Base-by-base conservation (phyloP, 2,329 filamentous ascomycete species). In the Dactylellina parvicollis region DNA sequence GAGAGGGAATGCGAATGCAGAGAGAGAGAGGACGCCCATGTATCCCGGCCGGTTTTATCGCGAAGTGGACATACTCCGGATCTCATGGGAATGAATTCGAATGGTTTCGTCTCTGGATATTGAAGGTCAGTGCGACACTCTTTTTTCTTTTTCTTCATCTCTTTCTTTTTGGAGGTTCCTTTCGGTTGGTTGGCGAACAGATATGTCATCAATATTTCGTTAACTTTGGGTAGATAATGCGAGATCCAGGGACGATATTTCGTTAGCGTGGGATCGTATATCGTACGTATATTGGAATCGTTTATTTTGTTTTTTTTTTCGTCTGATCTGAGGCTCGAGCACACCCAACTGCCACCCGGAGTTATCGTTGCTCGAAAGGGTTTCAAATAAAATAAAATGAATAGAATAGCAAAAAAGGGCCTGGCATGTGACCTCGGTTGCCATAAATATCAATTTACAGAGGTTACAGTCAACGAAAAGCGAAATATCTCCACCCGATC, bases 251-350 rank as follows among this genome's bases (percentile, higher is more conserved):
- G 7, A 16, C 14, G 9, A 16, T 14, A 14, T 8, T n/a, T 42
- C 9, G 40, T 12, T 54, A 54, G 49, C 30, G 30, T 30, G 49
- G 49, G 34, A 38, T 38, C 34, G 12, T 9, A 9, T 32, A 32
- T 32, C 12, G 12, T 38, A 14, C 34, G 10, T 38, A n/a, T n/a
- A 14, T 7, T 24, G 16, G 34, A 40, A 24, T 7, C 3, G 20
- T 36, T n/a, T 40, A 8, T 20, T 16, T 47, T 18, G 20, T 24
- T 52, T 59, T 12, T 5, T 44, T 26, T 55, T 65, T 56, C 60
- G 60, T 65, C 60, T 49, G 60, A 66, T 66, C 50, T 66, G 61
- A 66, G 61, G 61, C 61, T 66, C 61, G 61, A 66, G 61, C 59
- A 52, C 59, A 24, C 24, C 20, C 28, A 20, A 20, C 42, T 8